Conservation (phyloP, 768 basidiomycete genomes). For the Porphyrellus cyaneotinctus region DNA sequence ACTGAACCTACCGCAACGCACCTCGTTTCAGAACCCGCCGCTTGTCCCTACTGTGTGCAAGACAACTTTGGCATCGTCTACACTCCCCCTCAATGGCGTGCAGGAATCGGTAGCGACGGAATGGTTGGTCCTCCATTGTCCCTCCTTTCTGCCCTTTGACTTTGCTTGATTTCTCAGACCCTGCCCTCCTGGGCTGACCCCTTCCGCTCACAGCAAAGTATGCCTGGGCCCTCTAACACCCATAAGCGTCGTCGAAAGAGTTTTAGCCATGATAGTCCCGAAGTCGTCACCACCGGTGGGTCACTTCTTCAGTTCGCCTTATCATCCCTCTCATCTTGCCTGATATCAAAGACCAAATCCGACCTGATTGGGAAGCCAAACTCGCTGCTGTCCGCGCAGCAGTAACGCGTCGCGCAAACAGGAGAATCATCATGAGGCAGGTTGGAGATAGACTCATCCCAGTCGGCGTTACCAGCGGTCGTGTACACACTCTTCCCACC, state of each 20-base stretch:
- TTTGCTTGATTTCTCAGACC: constrained; percentile 25
- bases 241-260: constrained; percentile 84
- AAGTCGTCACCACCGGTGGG: constrained; percentile 88
- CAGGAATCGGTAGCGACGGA: constrained; percentile 73
- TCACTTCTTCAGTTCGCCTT: constrained; percentile 5
- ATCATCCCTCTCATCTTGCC: constrained; percentile 8
- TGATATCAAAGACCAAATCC: constrained; percentile 73
- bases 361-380: constrained; percentile 98
- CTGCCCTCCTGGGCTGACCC: constrained; percentile 53
- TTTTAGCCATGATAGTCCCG: constrained; percentile 78
- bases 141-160: not conserved
- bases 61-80: constrained; percentile 96
- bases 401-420: constrained; percentile 92
- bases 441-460: constrained; percentile 97
- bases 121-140: constrained; percentile 42
- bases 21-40: constrained; percentile 92
- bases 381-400: constrained; percentile 90
- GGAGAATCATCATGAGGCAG: constrained; percentile 97
- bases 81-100: constrained; percentile 72
- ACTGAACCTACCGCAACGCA: constrained; percentile 93
- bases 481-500: constrained; percentile 62
- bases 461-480: constrained; percentile 90
- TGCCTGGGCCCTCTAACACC: constrained; percentile 37
- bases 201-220: constrained; percentile 42
- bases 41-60: constrained; percentile 97